Conservation (phyloP, 2,329 filamentous ascomycete species). For the Alternaria consortialis region DNA sequence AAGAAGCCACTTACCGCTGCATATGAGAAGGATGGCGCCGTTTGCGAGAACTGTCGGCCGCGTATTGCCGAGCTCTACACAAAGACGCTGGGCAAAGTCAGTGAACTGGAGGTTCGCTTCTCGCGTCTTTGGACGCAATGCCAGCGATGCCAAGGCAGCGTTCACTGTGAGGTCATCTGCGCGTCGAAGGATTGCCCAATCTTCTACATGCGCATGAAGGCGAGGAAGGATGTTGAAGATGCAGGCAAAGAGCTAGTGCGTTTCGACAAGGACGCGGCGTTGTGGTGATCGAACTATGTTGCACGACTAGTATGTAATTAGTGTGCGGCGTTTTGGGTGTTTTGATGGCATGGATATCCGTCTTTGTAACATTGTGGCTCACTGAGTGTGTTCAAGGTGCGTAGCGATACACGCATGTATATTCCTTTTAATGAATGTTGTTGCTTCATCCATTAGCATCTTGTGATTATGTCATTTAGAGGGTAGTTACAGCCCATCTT, state of each 20-base stretch:
- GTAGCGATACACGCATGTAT: conserved; percentile 6
- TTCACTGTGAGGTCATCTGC: conserved; percentile 99
- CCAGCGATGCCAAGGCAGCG: conserved; percentile 94
- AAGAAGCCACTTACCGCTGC: conserved; percentile 90
- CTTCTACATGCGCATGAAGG: conserved; percentile 99
- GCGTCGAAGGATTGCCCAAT: conserved; percentile 96
- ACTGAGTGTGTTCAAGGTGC: neutral
- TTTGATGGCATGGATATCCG: conserved; percentile 3
- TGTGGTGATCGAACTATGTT: conserved; percentile 60
- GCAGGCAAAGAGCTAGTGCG: conserved; percentile 86
- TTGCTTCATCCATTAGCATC: neutral
- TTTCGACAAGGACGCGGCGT: conserved; percentile 86
- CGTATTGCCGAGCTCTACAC: conserved; percentile 93
- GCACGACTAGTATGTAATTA: neutral
- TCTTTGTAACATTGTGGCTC: neutral
- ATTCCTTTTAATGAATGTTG: neutral
- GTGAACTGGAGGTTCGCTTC: conserved; percentile 92
- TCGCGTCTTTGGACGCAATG: conserved; percentile 97
- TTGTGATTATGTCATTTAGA: neutral
- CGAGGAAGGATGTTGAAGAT: conserved; percentile 98
- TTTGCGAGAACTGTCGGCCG: conserved; percentile 85
- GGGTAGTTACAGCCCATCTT: neutral
- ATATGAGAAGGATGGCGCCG: conserved; percentile 82
- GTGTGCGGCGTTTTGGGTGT: conserved; percentile 14
- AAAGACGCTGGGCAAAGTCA: conserved; percentile 85